These are phyloP conservation scores for Cladophialophora bantiana DNA, from an alignment of 2,329 filamentous ascomycete genomes.

Conservation along the genomic window DNA sequence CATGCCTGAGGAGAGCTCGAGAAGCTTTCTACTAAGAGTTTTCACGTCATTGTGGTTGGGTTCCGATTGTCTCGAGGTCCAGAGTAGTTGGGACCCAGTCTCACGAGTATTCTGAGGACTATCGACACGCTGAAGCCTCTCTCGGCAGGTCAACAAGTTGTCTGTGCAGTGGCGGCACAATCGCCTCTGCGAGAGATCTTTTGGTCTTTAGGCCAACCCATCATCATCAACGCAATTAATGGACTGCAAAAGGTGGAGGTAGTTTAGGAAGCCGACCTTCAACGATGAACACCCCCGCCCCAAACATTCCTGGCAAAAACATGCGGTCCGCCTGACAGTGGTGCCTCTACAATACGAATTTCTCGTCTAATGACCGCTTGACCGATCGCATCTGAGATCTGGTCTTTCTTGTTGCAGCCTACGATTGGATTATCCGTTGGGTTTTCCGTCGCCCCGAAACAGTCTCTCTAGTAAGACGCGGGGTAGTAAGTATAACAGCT, in stretches of 20 bases:
- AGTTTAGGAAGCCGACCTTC: background rate
- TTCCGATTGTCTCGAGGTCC: background rate
- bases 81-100: background rate
- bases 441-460: conserved; percentile 11
- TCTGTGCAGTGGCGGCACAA: background rate
- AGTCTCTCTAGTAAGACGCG: conserved; percentile 2
- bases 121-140: background rate
- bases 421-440: conserved; percentile 14
- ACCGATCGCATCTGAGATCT: conserved; percentile 9
- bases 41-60: background rate
- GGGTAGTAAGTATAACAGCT: conserved; percentile 8
- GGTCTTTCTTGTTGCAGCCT: background rate
- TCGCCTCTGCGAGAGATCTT: background rate
- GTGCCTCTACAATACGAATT: background rate
- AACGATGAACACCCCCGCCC: background rate
- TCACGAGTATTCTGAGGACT: background rate
- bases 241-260: background rate
- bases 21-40: background rate
- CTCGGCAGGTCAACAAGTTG: background rate
- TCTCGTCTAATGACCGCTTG: conserved; percentile 6
- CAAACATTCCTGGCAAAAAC: background rate
- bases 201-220: background rate
- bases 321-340: conserved; percentile 8
- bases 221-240: background rate
- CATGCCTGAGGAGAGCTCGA: background rate